Evolutionary conservation across 352 stramenopile species (phyloP).

Genomic region (Globisporangium radiosum): DNA sequence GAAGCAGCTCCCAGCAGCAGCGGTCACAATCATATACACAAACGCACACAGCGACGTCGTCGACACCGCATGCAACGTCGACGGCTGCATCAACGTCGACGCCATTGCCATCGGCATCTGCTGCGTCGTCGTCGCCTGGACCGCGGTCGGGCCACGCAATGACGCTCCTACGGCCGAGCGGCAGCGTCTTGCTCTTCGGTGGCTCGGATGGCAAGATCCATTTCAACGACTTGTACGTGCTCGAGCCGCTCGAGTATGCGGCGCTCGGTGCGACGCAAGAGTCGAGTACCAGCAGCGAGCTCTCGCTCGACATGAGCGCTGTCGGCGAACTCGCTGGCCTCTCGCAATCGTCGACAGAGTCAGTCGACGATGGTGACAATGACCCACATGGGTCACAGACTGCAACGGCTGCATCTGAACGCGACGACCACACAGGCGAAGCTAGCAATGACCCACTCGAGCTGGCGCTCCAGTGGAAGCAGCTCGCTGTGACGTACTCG

Average conservation of each 20-base stretch:
- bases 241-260: conserved; percentile 5
- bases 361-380: neutral
- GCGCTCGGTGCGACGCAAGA: conserved; percentile 3
- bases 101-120: no score
- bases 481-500: conserved; percentile 33
- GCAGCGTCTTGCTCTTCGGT: conserved; percentile 55
- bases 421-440: neutral
- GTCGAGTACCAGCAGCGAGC: neutral
- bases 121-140: neutral
- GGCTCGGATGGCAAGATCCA: conserved; percentile 52
- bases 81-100: no score
- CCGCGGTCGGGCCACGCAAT: conserved; percentile 51
- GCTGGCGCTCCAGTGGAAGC: conserved; percentile 40
- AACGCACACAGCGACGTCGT: no score
- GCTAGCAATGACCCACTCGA: neutral
- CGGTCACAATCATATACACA: neutral
- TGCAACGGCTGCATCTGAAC: no score
- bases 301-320: conserved; percentile 9
- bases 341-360: conserved; percentile 6
- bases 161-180: conserved; percentile 35
- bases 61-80: no score
- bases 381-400: no score
- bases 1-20: neutral
- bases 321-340: conserved; percentile 9
- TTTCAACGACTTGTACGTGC: conserved; percentile 43